Percentiles rank a stretch among this genome's conserved stretches.
phyloP scores from a whole-genome alignment of 441 rosid species.

The Pelargonium citronellum region DNA sequence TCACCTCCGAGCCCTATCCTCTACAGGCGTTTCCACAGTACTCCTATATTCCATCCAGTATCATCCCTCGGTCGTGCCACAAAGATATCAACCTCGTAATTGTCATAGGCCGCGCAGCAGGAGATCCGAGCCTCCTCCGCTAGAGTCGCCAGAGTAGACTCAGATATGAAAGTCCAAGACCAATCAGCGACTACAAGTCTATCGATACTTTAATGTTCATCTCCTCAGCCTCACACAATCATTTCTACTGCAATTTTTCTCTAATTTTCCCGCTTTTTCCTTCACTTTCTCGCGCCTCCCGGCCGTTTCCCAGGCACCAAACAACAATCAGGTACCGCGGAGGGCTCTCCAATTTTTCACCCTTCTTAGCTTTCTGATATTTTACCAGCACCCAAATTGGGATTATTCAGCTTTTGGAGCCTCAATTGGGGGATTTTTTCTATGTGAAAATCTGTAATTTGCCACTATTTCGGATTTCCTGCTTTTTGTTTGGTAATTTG shows the following conservation, averaged over 20 bases:
- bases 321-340: not conserved
- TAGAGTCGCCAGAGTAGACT: conserved; percentile 35
- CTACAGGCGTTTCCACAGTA: no score
- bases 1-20: no score
- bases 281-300: not conserved
- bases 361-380: not conserved
- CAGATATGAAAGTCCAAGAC: not conserved
- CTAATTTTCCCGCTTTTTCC: conserved; percentile 15
- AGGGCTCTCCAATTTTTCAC: not conserved
- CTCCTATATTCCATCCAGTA: no score
- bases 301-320: not conserved
- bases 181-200: conserved; percentile 4
- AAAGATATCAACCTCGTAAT: not conserved
- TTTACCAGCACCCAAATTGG: not conserved
- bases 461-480: not conserved
- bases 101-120: conserved; percentile 10
- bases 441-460: not conserved
- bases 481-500: not conserved
- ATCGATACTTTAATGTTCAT: not conserved
- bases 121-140: conserved; percentile 17
- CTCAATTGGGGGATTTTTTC: not conserved
- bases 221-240: not conserved
- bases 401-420: not conserved
- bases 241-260: conserved; percentile 6
- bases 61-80: no score